Percentiles rank a stretch among this genome's conserved stretches.
Evolutionary conservation across 2,329 filamentous ascomycete species (phyloP).

Genomic region (Alternaria viburni): DNA sequence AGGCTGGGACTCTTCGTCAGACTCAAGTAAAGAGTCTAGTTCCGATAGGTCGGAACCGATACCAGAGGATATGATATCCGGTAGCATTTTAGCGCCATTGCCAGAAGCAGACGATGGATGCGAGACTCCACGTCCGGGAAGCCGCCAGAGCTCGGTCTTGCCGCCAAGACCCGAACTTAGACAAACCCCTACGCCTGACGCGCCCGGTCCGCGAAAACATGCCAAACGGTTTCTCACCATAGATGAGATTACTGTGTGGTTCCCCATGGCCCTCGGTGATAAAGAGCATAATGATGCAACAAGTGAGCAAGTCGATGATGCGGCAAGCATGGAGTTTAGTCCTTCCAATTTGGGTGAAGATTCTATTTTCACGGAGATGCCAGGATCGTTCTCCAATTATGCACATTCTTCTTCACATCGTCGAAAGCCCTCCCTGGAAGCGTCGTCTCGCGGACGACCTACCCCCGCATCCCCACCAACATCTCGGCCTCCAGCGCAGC

Average conservation of each 20-base stretch:
- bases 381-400: constrained; percentile 57
- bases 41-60: constrained; percentile 37
- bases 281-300: constrained; percentile 1
- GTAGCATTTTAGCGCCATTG: constrained; percentile 39
- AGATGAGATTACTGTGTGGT: constrained; percentile 48
- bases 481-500: constrained; percentile 5
- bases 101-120: constrained; percentile 43
- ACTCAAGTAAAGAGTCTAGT: constrained; percentile 36
- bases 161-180: constrained; percentile 14
- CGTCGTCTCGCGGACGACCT: constrained; percentile 25
- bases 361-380: constrained; percentile 51
- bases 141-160: constrained; percentile 32
- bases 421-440: constrained; percentile 31
- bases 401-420: constrained; percentile 50
- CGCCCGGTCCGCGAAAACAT: constrained; percentile 18
- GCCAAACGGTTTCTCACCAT: constrained; percentile 45
- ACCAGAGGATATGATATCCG: constrained; percentile 38
- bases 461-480: constrained; percentile 6
- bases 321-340: constrained; percentile 29
- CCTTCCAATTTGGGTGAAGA: constrained; percentile 42
- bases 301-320: constrained; percentile 16
- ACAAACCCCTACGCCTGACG: constrained; percentile 1
- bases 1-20: constrained; percentile 50
- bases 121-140: constrained; percentile 49
- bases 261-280: constrained; percentile 41